phyloP scores from a whole-genome alignment of 306 rosid genomes.

The Luffa acutangula region DNA sequence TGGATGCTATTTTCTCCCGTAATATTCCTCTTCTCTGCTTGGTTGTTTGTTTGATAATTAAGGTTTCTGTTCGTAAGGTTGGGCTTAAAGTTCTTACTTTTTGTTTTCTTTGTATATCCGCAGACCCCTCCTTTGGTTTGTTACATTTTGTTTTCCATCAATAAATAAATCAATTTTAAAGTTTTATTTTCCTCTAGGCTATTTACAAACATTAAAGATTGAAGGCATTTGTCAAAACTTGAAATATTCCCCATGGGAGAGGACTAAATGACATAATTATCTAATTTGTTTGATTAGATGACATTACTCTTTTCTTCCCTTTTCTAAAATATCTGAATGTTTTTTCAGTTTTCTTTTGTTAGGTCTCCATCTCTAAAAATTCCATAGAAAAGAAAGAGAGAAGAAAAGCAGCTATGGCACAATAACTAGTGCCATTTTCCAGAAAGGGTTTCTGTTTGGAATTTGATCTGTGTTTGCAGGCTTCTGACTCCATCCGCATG shows the following conservation, averaged over 20 bases:
- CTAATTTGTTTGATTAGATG: neutral
- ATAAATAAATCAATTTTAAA: neutral
- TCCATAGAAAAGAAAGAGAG: neutral
- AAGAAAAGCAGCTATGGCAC: neutral
- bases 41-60: neutral
- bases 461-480: constrained; percentile 9
- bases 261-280: neutral
- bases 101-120: neutral
- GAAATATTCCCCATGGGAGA: neutral
- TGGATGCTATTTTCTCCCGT: neutral
- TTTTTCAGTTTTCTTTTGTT: neutral
- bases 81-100: neutral
- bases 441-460: constrained; percentile 7
- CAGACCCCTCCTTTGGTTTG: neutral
- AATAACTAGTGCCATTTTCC: neutral
- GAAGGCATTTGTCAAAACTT: neutral
- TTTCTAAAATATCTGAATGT: neutral
- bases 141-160: neutral
- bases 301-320: neutral
- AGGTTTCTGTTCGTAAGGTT: neutral
- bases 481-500: constrained; percentile 5
- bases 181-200: neutral
- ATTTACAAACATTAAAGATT: neutral
- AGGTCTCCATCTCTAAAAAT: neutral
- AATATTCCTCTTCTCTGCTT: neutral